phyloP scores from a whole-genome alignment of 2,329 filamentous ascomycete genomes.

The Alternaria burnsii region DNA sequence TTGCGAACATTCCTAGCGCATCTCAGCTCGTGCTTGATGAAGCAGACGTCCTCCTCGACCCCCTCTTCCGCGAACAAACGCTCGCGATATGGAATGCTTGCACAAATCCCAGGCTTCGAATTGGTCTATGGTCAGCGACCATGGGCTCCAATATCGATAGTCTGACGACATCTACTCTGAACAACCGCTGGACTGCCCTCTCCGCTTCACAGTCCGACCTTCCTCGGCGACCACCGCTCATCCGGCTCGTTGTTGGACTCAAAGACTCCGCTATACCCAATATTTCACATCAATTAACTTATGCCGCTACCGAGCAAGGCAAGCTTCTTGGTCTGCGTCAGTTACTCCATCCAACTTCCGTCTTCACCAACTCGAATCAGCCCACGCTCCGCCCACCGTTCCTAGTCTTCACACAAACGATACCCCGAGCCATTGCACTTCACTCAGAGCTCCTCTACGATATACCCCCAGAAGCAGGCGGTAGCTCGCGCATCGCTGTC shows the following conservation, averaged over 20 bases:
- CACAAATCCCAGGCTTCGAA: conserved; percentile 71
- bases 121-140: conserved; percentile 94
- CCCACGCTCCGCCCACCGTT: conserved; percentile 80
- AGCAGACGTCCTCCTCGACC: conserved; percentile 91
- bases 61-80: conserved; percentile 89
- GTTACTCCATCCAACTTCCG: conserved; percentile 77
- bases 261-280: conserved; percentile 97
- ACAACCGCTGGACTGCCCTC: conserved; percentile 47
- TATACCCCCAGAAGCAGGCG: conserved; percentile 87
- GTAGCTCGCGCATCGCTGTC: conserved; percentile 83
- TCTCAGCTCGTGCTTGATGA: conserved; percentile 85
- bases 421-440: conserved; percentile 85
- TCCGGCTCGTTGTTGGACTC: conserved; percentile 91
- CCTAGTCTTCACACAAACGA: conserved; percentile 95
- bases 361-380: conserved; percentile 56
- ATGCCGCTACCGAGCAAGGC: conserved; percentile 90
- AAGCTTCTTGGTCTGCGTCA: conserved; percentile 93
- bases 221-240: conserved; percentile 59
- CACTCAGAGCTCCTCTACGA: conserved; percentile 93
- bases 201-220: conserved; percentile 52
- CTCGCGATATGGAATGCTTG: conserved; percentile 84
- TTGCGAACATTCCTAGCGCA: conserved; percentile 69
- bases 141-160: conserved; percentile 94
- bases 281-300: conserved; percentile 85
- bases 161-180: conserved; percentile 71